Evolutionary conservation across 345 rosid species (phyloP), one percentile per base, ranked within the genome.

Genomic region (Theobroma cacao): DNA sequence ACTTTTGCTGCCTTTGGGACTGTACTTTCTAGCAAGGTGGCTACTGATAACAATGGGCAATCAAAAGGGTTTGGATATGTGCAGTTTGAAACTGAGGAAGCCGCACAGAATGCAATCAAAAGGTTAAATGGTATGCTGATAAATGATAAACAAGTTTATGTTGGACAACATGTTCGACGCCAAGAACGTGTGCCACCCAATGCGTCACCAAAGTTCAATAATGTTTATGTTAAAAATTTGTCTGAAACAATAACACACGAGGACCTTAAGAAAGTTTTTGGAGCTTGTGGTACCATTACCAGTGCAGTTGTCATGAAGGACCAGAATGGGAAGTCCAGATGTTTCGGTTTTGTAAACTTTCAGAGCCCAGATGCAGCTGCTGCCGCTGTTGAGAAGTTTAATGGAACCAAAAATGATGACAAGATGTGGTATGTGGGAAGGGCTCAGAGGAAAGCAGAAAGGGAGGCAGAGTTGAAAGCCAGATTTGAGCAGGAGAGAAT

Each of bases 271-370:
- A 89, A 85, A 75, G 26, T 84, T 58, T 92, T 92, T 81, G 85
- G 85, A 40, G 47, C 63, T 34, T 88, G 74, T 77, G 94, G 97
- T 33, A 81, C 82, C 33, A 87, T 92, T 20, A 89, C 93, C 26
- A 89, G 93, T 76, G 90, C 90, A 12, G 75, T 88, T 73, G 84
- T 92, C 77, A 84, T 88, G 90, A 91, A 76, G 80, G 94, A 90
- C 58, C 78, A 79, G 64, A 81, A 70, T 78, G 97, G 94, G n/a
- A 86, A 71, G 71, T 89, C 94, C 38, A 90, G 88, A 81, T 83
- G 92, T 73, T 92, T 92, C 18, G 97, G 93, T 55, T 92, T 92
- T 81, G 93, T 92, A n/a, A 91, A 89, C 76, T 92, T 87, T 7
- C 84, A 87, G 79, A 85, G n/a, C 50, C 82, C 91, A n/a, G 92